Evolutionary conservation across 306 rosid genomes (phyloP), one percentile per base, ranked within the genome.

Genomic region (Coriaria nepalensis): DNA sequence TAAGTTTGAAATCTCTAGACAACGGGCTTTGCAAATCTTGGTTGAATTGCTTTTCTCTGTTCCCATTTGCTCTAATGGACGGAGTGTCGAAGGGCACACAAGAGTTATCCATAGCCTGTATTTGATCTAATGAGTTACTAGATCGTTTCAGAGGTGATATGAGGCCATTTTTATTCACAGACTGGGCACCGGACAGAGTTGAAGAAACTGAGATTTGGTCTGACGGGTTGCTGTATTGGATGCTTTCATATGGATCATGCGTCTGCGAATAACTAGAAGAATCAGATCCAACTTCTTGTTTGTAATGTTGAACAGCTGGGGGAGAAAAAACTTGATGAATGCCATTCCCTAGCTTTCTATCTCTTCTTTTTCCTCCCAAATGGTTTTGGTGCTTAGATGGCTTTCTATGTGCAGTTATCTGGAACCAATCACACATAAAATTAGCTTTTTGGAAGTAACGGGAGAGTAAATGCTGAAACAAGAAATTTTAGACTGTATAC

Each of bases 81-180:
- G 74, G 66, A 50, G 69, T 55, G 37, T 72, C 81, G 36, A 62
- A 61, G 41, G 74, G 75, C 59, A 56, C 68, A 37, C 59, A 74
- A 66, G 76, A 75, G 55, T 77, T 59, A 57, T 73, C 81, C 57
- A 56, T 45, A 56, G 65, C 33, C 43, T 40, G 65, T 40, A 53
- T 50, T 39, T 33, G 67, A 66, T 78, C 75, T 52, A 20, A 20
- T 20, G 92, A 80, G 1, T 62, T 64, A 68, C 65, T 74, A 14
- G 83, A 77, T 12, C 81, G 57, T 55, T 75, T 86, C 71, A 68
- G 77, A 40, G 73, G 65, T 49, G 74, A 57, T 59, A 45, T 62
- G 44, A 35, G 55, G 9, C 60, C 59, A 47, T 62, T 20, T 20
- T 20, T 56, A n/a, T 46, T 67, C 37, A 61, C 68, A 51, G 76